These are phyloP conservation scores for Miamiensis avidus DNA, from an alignment of 169 alveolate species.

Conservation along the genomic window DNA sequence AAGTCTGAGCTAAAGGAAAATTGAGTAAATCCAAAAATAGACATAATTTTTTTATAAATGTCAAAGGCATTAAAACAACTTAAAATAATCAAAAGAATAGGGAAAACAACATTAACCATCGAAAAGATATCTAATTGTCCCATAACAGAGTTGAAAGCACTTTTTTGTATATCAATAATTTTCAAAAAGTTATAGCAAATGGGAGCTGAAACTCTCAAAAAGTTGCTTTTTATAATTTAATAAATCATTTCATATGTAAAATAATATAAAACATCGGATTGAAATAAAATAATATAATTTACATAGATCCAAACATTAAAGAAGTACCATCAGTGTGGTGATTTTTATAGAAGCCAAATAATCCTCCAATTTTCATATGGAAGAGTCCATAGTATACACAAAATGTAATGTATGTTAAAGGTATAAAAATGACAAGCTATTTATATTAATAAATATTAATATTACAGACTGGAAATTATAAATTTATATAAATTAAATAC, in stretches of 20 bases:
- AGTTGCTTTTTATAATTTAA: background rate
- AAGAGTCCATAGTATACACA: constrained; percentile 48
- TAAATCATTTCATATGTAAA: no score
- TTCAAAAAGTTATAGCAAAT: constrained; percentile 20
- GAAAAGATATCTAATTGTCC: background rate
- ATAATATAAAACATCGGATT: no score
- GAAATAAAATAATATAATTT: background rate
- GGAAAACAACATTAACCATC: constrained; percentile 9
- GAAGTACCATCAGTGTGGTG: constrained; percentile 56
- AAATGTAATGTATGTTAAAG: constrained; percentile 43
- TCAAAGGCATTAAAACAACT: constrained; percentile 14
- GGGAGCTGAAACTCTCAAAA: constrained; percentile 27
- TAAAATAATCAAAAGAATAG: constrained; percentile 13
- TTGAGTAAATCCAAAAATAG: constrained; percentile 6
- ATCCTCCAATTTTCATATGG: constrained; percentile 32
- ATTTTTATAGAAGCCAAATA: constrained; percentile 48
- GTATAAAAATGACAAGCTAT: constrained; percentile 35
- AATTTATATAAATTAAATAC: no score
- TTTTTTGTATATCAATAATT: constrained; percentile 11
- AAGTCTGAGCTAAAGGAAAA: constrained; percentile 8
- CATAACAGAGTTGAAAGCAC: constrained; percentile 5
- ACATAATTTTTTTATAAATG: constrained; percentile 7
- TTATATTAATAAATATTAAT: no score
- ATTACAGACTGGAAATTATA: no score
- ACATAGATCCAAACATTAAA: constrained; percentile 53